Conservation (phyloP, 352 stramenopile species). For the Phytopythium cucurbitacearum region DNA sequence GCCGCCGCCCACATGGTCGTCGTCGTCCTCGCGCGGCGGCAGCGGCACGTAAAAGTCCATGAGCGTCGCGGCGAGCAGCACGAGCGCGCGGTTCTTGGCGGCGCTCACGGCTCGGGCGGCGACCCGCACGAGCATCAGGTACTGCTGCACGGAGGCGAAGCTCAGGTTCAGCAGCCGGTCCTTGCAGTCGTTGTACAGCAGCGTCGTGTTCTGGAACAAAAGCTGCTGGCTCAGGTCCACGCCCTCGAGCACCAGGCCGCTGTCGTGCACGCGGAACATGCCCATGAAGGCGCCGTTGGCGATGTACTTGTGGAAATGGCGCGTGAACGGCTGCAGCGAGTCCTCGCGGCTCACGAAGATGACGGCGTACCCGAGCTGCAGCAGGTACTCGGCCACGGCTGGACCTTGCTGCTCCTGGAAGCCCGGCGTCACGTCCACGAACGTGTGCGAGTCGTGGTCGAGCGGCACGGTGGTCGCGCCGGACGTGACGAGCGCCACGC, state of each 20-base stretch:
- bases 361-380: slow-evolving; percentile 75
- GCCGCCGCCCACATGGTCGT: neutral
- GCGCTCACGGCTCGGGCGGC: slow-evolving; percentile 48
- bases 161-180: slow-evolving; percentile 66
- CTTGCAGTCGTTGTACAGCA: slow-evolving; percentile 57
- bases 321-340: slow-evolving; percentile 77
- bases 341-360: slow-evolving; percentile 79
- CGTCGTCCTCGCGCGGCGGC: slow-evolving; percentile 17
- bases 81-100: slow-evolving; percentile 58
- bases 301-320: slow-evolving; percentile 83
- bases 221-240: slow-evolving; percentile 56
- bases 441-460: slow-evolving; percentile 53
- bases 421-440: slow-evolving; percentile 69
- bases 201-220: slow-evolving; percentile 62
- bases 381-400: slow-evolving; percentile 72
- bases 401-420: slow-evolving; percentile 75
- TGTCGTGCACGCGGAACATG: slow-evolving; percentile 64
- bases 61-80: slow-evolving; percentile 71
- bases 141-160: slow-evolving; percentile 83
- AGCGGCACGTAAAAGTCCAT: slow-evolving; percentile 77
- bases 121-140: slow-evolving; percentile 65
- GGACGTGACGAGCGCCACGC: slow-evolving; percentile 78
- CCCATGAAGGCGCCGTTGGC: slow-evolving; percentile 77
- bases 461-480: slow-evolving; percentile 78
- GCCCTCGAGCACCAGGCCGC: slow-evolving; percentile 60